Evolutionary conservation across 2,329 filamentous ascomycete species (phyloP).

Genomic region (Xylaria sp.): DNA sequence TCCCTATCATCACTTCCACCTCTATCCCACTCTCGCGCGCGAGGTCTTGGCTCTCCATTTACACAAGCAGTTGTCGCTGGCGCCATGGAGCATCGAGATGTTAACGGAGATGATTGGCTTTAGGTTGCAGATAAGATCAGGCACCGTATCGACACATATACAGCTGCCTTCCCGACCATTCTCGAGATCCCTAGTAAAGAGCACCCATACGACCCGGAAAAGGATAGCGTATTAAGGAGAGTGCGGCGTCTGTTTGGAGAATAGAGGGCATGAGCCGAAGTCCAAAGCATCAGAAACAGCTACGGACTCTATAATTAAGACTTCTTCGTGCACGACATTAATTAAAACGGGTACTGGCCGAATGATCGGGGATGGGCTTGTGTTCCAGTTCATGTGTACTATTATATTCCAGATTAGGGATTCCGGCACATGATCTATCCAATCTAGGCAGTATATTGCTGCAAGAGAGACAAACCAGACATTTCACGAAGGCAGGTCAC

Average conservation of each 20-base stretch:
- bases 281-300: background rate
- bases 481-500: background rate
- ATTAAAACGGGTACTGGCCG: background rate
- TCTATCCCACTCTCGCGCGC: background rate
- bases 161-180: constrained; percentile 93
- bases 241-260: constrained; percentile 77
- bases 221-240: constrained; percentile 94
- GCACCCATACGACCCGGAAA: constrained; percentile 98
- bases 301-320: background rate
- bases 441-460: background rate
- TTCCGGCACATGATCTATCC: background rate
- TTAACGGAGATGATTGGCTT: background rate
- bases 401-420: background rate
- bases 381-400: constrained; percentile 7
- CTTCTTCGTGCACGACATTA: background rate
- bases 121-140: constrained; percentile 95
- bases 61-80: background rate
- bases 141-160: constrained; percentile 88
- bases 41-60: too few species aligned
- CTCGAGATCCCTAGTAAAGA: constrained; percentile 99
- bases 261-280: constrained; percentile 54
- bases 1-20: background rate
- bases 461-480: background rate
- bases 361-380: background rate
- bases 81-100: background rate